Evolutionary conservation across 2,329 filamentous ascomycete genomes (phyloP).

Genomic region (Cytospora mali): DNA sequence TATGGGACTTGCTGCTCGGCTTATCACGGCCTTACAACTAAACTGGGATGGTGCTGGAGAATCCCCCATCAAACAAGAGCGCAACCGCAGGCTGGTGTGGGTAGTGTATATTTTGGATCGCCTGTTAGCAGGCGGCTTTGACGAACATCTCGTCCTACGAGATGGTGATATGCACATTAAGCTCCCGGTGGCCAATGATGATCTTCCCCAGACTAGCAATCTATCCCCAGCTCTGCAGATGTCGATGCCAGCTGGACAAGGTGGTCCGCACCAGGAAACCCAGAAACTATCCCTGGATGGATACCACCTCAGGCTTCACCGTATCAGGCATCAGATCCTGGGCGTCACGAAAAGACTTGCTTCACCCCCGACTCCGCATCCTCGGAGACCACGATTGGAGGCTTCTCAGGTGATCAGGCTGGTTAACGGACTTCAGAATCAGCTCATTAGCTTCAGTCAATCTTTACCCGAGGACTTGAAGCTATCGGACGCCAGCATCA

Average conservation of each 20-base stretch:
- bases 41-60: constrained; percentile 43
- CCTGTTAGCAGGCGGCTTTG: constrained; percentile 43
- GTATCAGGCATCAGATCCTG: constrained; percentile 42
- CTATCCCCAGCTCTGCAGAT: not conserved
- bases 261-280: not conserved
- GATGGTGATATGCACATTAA: constrained; percentile 44
- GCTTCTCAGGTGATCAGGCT: constrained; percentile 43
- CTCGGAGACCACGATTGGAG: constrained; percentile 34
- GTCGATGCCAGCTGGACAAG: not conserved
- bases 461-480: constrained; percentile 40
- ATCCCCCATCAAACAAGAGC: constrained; percentile 42
- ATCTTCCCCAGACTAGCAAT: constrained; percentile 35
- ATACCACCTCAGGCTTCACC: constrained; percentile 41
- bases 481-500: constrained; percentile 40
- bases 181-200: constrained; percentile 40
- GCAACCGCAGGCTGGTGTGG: constrained; percentile 42
- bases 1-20: constrained; percentile 40
- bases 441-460: constrained; percentile 41
- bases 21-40: constrained; percentile 43
- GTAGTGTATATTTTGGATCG: constrained; percentile 44
- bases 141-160: constrained; percentile 43
- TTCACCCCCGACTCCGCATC: constrained; percentile 29
- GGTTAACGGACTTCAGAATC: constrained; percentile 42
- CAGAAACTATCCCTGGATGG: constrained; percentile 34
- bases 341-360: constrained; percentile 30